A percentile compares a stretch with the other conserved stretches of the same genome.
These are phyloP conservation scores for Chloranthus sessilifolius DNA, from an alignment of 164 flowering plant species.

Conservation along the genomic window DNA sequence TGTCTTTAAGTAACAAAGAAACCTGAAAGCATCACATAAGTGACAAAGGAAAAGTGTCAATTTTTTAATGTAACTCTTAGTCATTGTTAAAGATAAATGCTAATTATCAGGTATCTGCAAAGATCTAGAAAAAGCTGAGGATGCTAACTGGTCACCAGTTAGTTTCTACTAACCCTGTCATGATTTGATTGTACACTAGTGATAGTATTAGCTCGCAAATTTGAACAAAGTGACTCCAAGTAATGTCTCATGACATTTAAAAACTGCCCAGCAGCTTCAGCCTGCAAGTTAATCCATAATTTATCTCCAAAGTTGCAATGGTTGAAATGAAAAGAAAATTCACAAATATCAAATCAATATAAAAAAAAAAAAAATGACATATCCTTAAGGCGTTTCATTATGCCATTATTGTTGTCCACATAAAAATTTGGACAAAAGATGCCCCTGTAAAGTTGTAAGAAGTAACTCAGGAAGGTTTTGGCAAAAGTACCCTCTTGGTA, in stretches of 20 bases:
- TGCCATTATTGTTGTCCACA: too few species aligned
- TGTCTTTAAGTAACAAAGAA: slow-evolving; percentile 88
- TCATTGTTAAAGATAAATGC: background rate
- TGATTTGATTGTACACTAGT: slow-evolving; percentile 83
- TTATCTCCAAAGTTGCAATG: background rate
- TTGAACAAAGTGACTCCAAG: slow-evolving; percentile 81
- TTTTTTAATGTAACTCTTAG: too few species aligned
- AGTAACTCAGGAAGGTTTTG: too few species aligned
- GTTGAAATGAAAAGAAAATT: background rate
- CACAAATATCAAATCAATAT: too few species aligned
- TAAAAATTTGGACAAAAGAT: too few species aligned
- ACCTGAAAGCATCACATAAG: slow-evolving; percentile 41
- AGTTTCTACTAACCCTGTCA: slow-evolving; percentile 62
- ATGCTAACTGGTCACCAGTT: background rate
- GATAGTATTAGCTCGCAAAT: slow-evolving; percentile 70
- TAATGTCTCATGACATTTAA: slow-evolving; percentile 54
- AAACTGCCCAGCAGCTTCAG: slow-evolving; percentile 72
- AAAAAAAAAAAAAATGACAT: too few species aligned
- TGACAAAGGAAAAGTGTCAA: too few species aligned
- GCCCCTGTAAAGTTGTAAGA: too few species aligned
- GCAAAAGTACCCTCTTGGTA: too few species aligned
- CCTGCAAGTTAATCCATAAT: slow-evolving; percentile 33
- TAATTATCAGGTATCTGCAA: background rate
- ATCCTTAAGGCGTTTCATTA: too few species aligned
- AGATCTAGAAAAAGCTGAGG: background rate